phyloP scores from a whole-genome alignment of 305 asterid genomes.

The Plantago lanceolata region DNA sequence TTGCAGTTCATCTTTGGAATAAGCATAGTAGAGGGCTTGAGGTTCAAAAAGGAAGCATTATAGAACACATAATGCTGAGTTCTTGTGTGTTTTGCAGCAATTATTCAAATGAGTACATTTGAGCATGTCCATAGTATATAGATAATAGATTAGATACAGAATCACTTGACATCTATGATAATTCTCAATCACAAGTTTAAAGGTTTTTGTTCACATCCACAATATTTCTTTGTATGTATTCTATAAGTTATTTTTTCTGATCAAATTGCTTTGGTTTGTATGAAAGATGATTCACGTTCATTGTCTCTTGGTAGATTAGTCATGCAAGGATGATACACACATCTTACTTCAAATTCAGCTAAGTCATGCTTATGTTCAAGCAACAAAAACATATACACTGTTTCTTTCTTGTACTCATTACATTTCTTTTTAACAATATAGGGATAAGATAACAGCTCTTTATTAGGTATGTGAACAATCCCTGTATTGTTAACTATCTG shows the following conservation, averaged over 20 bases:
- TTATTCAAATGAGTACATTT: conserved; percentile 14
- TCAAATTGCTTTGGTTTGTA: not conserved
- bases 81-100: conserved; percentile 46
- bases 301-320: conserved; percentile 25
- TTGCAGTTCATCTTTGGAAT: conserved; percentile 83
- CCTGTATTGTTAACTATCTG: too few species aligned
- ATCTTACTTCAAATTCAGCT: conserved; percentile 21
- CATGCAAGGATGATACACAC: conserved; percentile 24
- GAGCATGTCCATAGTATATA: conserved; percentile 31
- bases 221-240: conserved; percentile 17
- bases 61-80: conserved; percentile 48
- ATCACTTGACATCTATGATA: conserved; percentile 20
- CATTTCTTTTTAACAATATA: too few species aligned
- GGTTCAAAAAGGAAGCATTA: conserved; percentile 69
- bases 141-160: conserved; percentile 19
- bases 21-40: conserved; percentile 61
- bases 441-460: too few species aligned
- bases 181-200: conserved; percentile 14
- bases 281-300: conserved; percentile 9
- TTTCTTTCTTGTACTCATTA: too few species aligned
- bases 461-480: too few species aligned
- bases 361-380: not conserved
- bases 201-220: too few species aligned
- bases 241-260: not conserved
- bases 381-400: too few species aligned